Conservation (phyloP, 2,329 filamentous ascomycete species). For the Hysterium pulicare region DNA sequence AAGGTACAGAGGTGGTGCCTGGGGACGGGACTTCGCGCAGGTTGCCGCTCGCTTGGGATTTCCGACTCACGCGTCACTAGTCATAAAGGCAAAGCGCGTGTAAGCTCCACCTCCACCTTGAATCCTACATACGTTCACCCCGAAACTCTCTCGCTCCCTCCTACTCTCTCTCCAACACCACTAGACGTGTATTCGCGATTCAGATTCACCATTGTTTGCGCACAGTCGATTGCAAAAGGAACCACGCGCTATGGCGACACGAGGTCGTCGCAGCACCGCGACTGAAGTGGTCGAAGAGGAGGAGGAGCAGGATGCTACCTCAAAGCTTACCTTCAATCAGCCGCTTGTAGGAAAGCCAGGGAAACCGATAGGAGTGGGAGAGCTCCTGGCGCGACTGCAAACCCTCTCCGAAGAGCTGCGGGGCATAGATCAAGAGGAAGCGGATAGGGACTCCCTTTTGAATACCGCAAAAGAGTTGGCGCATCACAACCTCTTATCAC, state of each 20-base stretch:
- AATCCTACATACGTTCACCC: neutral
- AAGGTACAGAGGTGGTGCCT: no score
- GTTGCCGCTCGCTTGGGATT: no score
- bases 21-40: no score
- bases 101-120: neutral
- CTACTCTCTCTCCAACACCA: neutral
- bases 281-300: slow-evolving; percentile 23
- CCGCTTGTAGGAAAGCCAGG: slow-evolving; percentile 88
- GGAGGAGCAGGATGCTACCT: slow-evolving; percentile 22
- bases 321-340: slow-evolving; percentile 72
- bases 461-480: slow-evolving; percentile 83
- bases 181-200: neutral
- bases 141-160: neutral
- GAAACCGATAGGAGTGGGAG: slow-evolving; percentile 78
- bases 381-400: slow-evolving; percentile 78
- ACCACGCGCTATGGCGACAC: slow-evolving; percentile 36
- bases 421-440: slow-evolving; percentile 81
- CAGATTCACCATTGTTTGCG: no score
- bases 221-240: no score
- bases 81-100: neutral
- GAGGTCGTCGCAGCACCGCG: slow-evolving; percentile 38
- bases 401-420: slow-evolving; percentile 77
- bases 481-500: slow-evolving; percentile 74
- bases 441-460: slow-evolving; percentile 76
- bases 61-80: neutral